Evolutionary conservation across 306 rosid genomes (phyloP), one percentile per base, ranked within the genome.

Genomic region (Vigna trinervia): DNA sequence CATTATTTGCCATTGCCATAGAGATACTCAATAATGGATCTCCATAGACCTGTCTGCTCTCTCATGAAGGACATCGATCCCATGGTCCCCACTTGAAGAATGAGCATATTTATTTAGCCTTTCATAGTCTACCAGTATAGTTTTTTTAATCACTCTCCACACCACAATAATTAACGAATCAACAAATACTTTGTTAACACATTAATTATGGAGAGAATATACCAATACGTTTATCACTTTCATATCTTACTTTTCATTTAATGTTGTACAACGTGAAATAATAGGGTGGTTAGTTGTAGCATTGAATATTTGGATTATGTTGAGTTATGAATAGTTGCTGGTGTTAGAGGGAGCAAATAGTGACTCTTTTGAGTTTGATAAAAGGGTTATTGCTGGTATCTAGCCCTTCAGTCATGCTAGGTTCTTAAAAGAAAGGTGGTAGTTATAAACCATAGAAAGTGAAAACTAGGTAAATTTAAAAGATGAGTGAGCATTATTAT

Each of bases 11-110:
- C 75, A 48, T 48, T 59, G 39, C 78, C 75, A 39, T 57, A 60
- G 77, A 73, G 83, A 82, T 79, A 60, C 85, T 61, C 86, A 86
- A 86, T 83, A 82, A 76, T 85, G 60, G 60, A 75, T 82, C 84
- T 73, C 48, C 78, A 22, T 17, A 66, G 72, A 71, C 84, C 81
- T 84, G 81, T 80, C 75, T 47, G 12, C 50, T 46, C 71, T 62
- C 12, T 17, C 2, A 8, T 0, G 1, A 41, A 12, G 45, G 56
- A 71, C 72, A 50, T 70, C 8, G 5, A 69, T 69, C 69, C 50
- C 62, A 52, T 53, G 79, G 76, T 85, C 84, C 87, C 86, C 84
- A 53, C 86, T 79, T 66, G 39, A 73, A 46, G 71, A 77, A 60
- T 74, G 57, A 62, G 69, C 67, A 77, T 47, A 19, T 69, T 30